Base-by-base conservation (phyloP, 2,329 filamentous ascomycete species). In the Eutypella sp. region DNA sequence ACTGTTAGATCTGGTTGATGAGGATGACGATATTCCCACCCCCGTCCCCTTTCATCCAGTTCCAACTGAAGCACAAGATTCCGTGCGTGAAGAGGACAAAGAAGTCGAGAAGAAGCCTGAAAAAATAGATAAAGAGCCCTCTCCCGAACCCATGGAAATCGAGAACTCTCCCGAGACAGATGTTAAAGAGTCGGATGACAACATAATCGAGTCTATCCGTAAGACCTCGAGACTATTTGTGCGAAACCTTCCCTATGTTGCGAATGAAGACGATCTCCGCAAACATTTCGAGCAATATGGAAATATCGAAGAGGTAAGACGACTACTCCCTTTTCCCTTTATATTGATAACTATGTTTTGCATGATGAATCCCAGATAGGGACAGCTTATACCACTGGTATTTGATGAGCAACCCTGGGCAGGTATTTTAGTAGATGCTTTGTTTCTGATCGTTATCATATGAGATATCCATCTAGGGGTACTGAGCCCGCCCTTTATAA, bases 341-440 rank as follows among this genome's bases (percentile, higher is more conserved):
- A 42, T 44, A 55, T 49, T 54, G 38, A 36, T 43, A 40, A 40
- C 41, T 41, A 48, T 56, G 60, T 53, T 55, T 76, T 74, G 72
- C 68, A 79, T 92, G 93, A 97, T 97, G 92, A 97, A 89, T 74
- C 81, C 81, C 87, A 87, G 93, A 97, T 97, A 97, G 93, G 93
- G 93, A 97, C 93, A 97, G 83, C 92, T 90, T 87, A 96, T 92
- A 87, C 87, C 76, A 67, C 69, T 63, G 72, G 89, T 87, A 89
- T 76, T 75, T 97, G 91, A 95, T 91, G 87, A 82, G 76, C 36
- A 89, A 78, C 69, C 73, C 82, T 84, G 85, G 85, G 84, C 90
- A 84, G 89, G 80, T 87, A 93, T 96, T 95, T 96, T 99, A 96
- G 93, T 99, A 99, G 92, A 97, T 96, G 88, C 89, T 87, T 91